phyloP scores from a whole-genome alignment of 2,329 filamentous ascomycete species.

The Penicillium nordicum region DNA sequence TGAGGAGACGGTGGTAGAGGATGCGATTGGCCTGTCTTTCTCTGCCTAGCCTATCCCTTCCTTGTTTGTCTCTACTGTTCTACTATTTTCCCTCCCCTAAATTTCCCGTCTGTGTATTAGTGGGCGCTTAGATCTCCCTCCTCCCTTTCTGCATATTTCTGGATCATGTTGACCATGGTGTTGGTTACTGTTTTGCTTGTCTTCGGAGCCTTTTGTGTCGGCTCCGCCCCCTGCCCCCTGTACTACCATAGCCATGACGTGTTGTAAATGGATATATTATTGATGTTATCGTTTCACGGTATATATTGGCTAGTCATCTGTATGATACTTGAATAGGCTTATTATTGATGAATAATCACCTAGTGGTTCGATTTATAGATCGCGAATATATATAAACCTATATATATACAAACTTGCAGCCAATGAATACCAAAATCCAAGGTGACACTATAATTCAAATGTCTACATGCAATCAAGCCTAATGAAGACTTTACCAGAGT shows the following conservation, averaged over 20 bases:
- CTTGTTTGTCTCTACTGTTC: conserved; percentile 21
- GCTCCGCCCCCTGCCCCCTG: conserved; percentile 17
- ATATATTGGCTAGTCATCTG: neutral
- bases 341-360: neutral
- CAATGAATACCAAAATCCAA: neutral
- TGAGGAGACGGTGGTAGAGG: conserved; percentile 66
- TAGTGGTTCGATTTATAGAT: neutral
- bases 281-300: neutral
- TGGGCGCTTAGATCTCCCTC: conserved; percentile 28
- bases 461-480: no score
- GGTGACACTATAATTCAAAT: neutral
- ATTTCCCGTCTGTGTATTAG: conserved; percentile 34
- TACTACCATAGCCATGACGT: conserved; percentile 27
- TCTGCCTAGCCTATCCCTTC: conserved; percentile 8
- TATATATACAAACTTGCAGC: neutral
- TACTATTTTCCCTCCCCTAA: neutral
- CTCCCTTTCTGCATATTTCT: conserved; percentile 23
- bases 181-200: conserved; percentile 25
- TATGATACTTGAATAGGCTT: neutral
- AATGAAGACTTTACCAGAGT: neutral
- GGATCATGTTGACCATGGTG: conserved; percentile 27
- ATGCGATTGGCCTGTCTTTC: conserved; percentile 8
- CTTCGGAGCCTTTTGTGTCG: conserved; percentile 12
- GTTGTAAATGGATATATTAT: conserved; percentile 25
- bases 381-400: no score